Conservation (phyloP, 2,329 filamentous ascomycete species). For the Colletotrichum aenigma region DNA sequence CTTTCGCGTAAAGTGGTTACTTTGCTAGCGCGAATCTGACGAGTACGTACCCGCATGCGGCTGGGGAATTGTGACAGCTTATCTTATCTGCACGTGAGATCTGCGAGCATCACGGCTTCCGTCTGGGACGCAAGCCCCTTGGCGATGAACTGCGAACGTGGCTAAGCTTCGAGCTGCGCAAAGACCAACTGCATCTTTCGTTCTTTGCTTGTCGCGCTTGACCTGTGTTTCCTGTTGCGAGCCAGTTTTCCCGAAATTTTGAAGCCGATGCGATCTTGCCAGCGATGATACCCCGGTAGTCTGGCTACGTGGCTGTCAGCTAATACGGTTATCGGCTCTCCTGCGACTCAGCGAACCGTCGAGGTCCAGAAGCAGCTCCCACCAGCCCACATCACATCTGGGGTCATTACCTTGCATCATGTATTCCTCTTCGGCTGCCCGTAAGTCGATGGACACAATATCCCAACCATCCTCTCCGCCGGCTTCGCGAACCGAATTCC, state of each 20-base stretch:
- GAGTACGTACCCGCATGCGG: neutral
- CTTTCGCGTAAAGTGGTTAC: constrained; percentile 17
- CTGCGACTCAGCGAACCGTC: constrained; percentile 9
- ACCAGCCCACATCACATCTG: neutral
- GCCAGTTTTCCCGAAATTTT: neutral
- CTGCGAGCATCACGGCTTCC: neutral
- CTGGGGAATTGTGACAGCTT: neutral
- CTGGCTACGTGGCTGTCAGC: constrained; percentile 36
- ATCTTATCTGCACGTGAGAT: constrained; percentile 2
- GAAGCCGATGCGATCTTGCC: neutral
- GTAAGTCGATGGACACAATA: constrained; percentile 71
- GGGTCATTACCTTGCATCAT: constrained; percentile 45
- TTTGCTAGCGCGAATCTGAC: neutral
- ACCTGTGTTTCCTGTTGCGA: neutral
- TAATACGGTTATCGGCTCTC: constrained; percentile 38
- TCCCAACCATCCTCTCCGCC: constrained; percentile 55
- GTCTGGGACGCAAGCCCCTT: neutral
- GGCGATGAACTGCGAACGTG: constrained; percentile 3
- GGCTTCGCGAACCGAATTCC: constrained; percentile 57
- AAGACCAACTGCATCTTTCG: constrained; percentile 4
- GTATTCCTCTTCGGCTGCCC: constrained; percentile 62
- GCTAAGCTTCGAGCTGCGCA: constrained; percentile 13
- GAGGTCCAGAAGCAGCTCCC: neutral
- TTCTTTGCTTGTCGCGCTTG: neutral
- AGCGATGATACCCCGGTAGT: constrained; percentile 58